phyloP scores from a whole-genome alignment of 805 yeast genomes.

The Sungouiella thailandica region DNA sequence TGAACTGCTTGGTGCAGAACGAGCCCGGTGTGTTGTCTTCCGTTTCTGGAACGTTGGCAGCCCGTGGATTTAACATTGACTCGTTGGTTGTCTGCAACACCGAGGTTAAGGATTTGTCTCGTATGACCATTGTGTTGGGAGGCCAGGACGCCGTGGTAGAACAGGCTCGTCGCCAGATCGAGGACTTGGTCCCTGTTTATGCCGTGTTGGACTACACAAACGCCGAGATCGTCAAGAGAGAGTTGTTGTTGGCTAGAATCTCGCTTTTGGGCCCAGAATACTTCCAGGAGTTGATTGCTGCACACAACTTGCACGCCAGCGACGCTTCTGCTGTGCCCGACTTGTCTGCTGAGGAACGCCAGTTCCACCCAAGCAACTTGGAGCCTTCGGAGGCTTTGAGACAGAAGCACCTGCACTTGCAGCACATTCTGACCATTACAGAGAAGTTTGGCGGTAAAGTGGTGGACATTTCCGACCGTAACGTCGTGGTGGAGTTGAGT shows the following conservation, averaged over 20 bases:
- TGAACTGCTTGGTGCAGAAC: slow-evolving; percentile 95
- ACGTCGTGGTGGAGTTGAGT: slow-evolving; percentile 87
- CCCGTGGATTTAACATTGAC: slow-evolving; percentile 97
- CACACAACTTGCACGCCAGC: slow-evolving; percentile 54
- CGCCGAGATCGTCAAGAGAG: slow-evolving; percentile 86
- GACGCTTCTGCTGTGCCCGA: slow-evolving; percentile 40
- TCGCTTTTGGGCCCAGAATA: slow-evolving; percentile 97
- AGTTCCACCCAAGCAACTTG: slow-evolving; percentile 83
- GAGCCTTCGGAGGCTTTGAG: slow-evolving; percentile 90
- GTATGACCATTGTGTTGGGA: slow-evolving; percentile 93
- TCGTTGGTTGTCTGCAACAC: slow-evolving; percentile 95
- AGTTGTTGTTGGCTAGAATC: slow-evolving; percentile 84
- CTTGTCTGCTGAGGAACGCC: slow-evolving; percentile 39
- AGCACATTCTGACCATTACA: slow-evolving; percentile 74
- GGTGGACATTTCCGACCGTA: slow-evolving; percentile 88
- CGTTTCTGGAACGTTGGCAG: slow-evolving; percentile 93
- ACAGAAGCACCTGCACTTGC: slow-evolving; percentile 86
- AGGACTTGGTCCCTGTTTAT: slow-evolving; percentile 96
- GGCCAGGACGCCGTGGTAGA: slow-evolving; percentile 97
- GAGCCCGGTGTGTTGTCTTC: slow-evolving; percentile 97
- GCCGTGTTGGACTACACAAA: slow-evolving; percentile 94
- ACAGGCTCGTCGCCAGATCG: slow-evolving; percentile 97
- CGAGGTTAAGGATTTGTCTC: slow-evolving; percentile 88
- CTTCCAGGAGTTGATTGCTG: slow-evolving; percentile 88
- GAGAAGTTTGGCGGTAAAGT: slow-evolving; percentile 89